phyloP scores from a whole-genome alignment of 176 grass and related monocot genomes.

The Musa acuminata region DNA sequence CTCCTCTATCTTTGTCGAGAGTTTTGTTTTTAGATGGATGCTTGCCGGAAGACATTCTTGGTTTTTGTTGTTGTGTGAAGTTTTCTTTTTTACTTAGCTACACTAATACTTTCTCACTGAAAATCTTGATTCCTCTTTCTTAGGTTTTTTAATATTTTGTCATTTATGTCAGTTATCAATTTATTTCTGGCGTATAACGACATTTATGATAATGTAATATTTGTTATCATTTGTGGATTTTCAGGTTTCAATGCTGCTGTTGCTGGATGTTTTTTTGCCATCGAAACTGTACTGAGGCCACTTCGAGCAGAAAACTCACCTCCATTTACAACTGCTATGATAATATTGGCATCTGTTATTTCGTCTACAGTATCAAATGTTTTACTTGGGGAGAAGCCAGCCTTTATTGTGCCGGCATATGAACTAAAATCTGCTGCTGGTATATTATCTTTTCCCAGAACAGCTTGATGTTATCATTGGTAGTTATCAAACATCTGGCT shows the following conservation, averaged over 20 bases:
- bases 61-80: not conserved
- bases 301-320: slow-evolving; percentile 94
- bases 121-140: not conserved
- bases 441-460: slow-evolving; percentile 80
- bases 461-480: slow-evolving; percentile 38
- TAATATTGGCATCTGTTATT: slow-evolving; percentile 98
- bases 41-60: not conserved
- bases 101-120: not conserved
- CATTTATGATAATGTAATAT: slow-evolving; percentile 24
- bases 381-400: slow-evolving; percentile 78
- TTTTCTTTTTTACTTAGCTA: not conserved
- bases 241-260: slow-evolving; percentile 97
- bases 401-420: slow-evolving; percentile 94
- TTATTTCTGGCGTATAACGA: slow-evolving; percentile 7
- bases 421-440: slow-evolving; percentile 99
- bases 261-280: slow-evolving; percentile 95
- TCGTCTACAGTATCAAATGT: slow-evolving; percentile 98
- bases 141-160: not conserved
- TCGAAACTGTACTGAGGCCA: slow-evolving; percentile 94
- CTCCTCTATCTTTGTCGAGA: no score
- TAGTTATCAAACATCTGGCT: slow-evolving; percentile 22
- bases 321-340: slow-evolving; percentile 97
- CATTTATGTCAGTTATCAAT: not conserved
- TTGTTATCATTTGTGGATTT: slow-evolving; percentile 17
- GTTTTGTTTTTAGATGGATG: not conserved